Evolutionary conservation across 306 rosid genomes (phyloP), one percentile per base, ranked within the genome.

Genomic region (Vachellia collinsii): DNA sequence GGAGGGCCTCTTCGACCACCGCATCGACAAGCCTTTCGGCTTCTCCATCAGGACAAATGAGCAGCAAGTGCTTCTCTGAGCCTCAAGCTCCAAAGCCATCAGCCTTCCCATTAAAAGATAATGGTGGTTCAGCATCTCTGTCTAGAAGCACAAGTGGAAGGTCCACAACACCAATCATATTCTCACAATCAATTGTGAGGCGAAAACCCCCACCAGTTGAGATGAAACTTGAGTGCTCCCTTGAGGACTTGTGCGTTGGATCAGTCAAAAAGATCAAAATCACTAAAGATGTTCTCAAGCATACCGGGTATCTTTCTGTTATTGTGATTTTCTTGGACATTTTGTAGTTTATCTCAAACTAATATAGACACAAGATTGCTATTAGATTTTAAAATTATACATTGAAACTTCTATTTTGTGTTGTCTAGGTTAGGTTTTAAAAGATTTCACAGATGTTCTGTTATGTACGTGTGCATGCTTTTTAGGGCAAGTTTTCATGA

Each of bases 221-320:
- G 90, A 95, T 75, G 83, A 88, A 79, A 54, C 90, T 95, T 14
- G 76, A 73, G 12, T 88, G 93, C 86, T 73, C 98, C 14, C 91
- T 95, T 1, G 98, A 95, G 87, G 86, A 93, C 58, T 79, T 95
- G 34, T 86, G 91, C 59, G 87, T 90, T 70, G 99, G 99, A 75
- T 81, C 94, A 69, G 74, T 78, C 43, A 93, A 89, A 83, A 95
- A 89, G 87, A 89, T 95, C 79, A 87, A 82, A 85, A 65, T 91
- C 53, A 85, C 92, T 6, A 90, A 97, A 89, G 91, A 91, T 79
- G 92, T 72, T 51, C 89, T 93, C 78, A 86, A 72, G 48, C 69
- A 93, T 41, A 77, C 83, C 5, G 98, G 99, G 98, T 91, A 87
- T 72, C 88, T 87, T 81, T 56, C 70, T 74, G 17, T 80, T 54